phyloP scores from a whole-genome alignment of 192 early-diverging fungal species.

The Kickxella alabastrina region DNA sequence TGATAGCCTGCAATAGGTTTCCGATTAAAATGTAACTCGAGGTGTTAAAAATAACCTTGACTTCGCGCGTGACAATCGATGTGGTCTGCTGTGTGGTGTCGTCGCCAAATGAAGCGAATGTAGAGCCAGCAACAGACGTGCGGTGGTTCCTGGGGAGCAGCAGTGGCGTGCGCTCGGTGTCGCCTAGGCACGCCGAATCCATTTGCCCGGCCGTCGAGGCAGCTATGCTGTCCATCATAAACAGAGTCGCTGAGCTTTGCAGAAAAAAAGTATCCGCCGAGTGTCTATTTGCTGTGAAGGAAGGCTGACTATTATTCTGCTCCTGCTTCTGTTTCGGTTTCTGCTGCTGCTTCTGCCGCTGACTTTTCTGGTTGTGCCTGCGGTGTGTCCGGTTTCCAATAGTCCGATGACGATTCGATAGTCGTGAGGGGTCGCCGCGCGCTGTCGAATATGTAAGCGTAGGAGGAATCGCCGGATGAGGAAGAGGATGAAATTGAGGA shows the following conservation, averaged over 20 bases:
- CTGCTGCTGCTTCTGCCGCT: neutral
- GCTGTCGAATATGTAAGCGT: slow-evolving; percentile 47
- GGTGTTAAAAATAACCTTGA: slow-evolving; percentile 10
- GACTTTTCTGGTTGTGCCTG: neutral
- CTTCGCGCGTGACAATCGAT: slow-evolving; percentile 14
- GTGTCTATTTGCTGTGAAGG: neutral
- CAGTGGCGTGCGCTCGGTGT: slow-evolving; percentile 20
- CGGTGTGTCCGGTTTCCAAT: too few species aligned
- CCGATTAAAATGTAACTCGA: slow-evolving; percentile 55
- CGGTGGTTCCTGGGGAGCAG: slow-evolving; percentile 10
- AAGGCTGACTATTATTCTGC: too few species aligned
- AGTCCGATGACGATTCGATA: too few species aligned
- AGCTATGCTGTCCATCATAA: slow-evolving; percentile 1
- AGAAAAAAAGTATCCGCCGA: neutral
- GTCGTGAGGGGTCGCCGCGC: slow-evolving; percentile 16
- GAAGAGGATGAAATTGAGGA: slow-evolving; percentile 20
- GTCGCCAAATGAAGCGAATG: neutral
- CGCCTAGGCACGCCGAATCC: neutral
- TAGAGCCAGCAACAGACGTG: neutral
- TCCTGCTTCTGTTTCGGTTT: neutral
- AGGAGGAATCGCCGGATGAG: slow-evolving; percentile 29
- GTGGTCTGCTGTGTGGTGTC: slow-evolving; percentile 10
- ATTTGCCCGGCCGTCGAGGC: neutral
- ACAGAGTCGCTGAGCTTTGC: neutral
- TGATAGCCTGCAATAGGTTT: slow-evolving; percentile 59